A percentile compares a stretch with the other conserved stretches of the same genome.
Conservation (phyloP, 495 filamentous ascomycete species). For the Podospora didyma region DNA sequence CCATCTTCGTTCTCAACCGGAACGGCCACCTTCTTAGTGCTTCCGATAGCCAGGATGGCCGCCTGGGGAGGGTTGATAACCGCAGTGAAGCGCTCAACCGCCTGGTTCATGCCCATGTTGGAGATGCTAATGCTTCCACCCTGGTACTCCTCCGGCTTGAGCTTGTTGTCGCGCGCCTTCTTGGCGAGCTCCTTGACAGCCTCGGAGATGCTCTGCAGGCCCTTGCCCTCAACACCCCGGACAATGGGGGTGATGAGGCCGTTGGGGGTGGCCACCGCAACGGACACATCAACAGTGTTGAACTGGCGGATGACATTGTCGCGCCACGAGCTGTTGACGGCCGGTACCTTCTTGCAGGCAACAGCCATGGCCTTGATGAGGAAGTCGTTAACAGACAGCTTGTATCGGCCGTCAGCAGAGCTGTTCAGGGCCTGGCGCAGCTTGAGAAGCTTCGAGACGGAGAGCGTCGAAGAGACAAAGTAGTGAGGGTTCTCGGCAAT, state of each 20-base stretch:
- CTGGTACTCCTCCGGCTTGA: constrained; percentile 99
- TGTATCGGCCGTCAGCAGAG: constrained; percentile 86
- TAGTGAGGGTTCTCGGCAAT: constrained; percentile 94
- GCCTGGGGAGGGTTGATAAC: constrained; percentile 99
- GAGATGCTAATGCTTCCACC: constrained; percentile 98
- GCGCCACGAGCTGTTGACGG: constrained; percentile 93
- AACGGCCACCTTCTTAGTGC: constrained; percentile 88
- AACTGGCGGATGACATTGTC: constrained; percentile 88
- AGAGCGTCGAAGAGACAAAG: constrained; percentile 85
- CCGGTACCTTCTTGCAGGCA: constrained; percentile 87
- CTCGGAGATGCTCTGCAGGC: constrained; percentile 80
- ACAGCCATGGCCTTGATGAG: constrained; percentile 91
- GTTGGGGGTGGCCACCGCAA: constrained; percentile 89
- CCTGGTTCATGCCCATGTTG: constrained; percentile 99
- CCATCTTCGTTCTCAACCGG: constrained; percentile 83
- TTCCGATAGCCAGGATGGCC: constrained; percentile 91
- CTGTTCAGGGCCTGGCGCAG: constrained; percentile 92
- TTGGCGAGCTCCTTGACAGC: constrained; percentile 93
- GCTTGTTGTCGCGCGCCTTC: constrained; percentile 93
- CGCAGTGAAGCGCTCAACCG: constrained; percentile 96
- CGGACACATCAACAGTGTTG: constrained; percentile 84
- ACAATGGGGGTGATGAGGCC: constrained; percentile 99
- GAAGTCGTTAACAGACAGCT: constrained; percentile 99
- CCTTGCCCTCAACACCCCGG: constrained; percentile 75
- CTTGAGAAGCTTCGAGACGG: constrained; percentile 90